Evolutionary conservation across 441 rosid genomes (phyloP), one percentile per base, ranked within the genome.

Genomic region (Manihot esculenta): DNA sequence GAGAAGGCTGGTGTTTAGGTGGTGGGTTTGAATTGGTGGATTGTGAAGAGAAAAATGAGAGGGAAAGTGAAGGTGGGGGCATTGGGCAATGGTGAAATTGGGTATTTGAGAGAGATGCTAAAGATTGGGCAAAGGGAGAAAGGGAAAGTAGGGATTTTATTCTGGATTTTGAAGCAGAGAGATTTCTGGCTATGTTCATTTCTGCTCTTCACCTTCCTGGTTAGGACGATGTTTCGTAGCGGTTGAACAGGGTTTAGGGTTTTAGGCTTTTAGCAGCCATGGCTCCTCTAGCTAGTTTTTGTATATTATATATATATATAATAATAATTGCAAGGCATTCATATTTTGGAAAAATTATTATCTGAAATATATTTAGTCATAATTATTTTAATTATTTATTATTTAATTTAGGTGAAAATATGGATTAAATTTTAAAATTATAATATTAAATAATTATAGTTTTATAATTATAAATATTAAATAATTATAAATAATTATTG

Each of bases 151-250:
- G 62, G 58, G 80, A 66, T 55, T 74, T 78, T 20, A 81, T 70
- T 64, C 78, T 65, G 21, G 61, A 51, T 70, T 42, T 75, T 27
- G 72, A 50, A 65, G 74, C 51, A 15, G 71, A 54, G 57, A 83
- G 75, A 12, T n/a, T 75, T 53, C 82, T 74, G 3, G 74, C 69
- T 24, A 64, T 3, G 0, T 75, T 70, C 81, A 70, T 78, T 26
- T 51, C 62, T 49, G 24, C 20, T 20, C 9, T 66, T 12, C 54
- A 1, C 35, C n/a, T 49, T 21, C 65, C 48, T 17, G 41, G 41
- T 35, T 35, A 0, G 7, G 5, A 2, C 5, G 41, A 5, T 35
- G 41, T 35, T 35, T 2, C 7, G 3, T 35, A 2, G 41, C 41
- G 0, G 41, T 41, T 7, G 12, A 47, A 44, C 35, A 21, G 65